Percentiles rank a stretch among this genome's conserved stretches.
These are phyloP conservation scores for Fusarium hainanense DNA, from an alignment of 2,329 filamentous ascomycete genomes.

Conservation along the genomic window DNA sequence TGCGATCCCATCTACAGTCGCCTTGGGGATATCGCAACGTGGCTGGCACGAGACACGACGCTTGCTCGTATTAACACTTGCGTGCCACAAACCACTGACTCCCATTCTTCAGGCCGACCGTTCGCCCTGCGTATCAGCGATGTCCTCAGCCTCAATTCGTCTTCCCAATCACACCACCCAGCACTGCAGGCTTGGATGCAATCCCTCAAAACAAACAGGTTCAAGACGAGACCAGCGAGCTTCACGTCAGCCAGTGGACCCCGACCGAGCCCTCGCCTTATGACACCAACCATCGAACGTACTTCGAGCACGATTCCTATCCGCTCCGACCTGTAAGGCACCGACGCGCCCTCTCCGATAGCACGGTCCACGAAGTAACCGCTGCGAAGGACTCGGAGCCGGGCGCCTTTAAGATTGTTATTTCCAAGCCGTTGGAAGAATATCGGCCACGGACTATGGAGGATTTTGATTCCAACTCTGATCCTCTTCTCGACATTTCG, in stretches of 20 bases:
- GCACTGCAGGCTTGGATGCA: conserved; percentile 66
- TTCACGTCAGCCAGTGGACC: conserved; percentile 56
- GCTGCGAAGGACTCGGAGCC: conserved; percentile 65
- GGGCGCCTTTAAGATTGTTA: conserved; percentile 82
- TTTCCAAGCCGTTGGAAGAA: conserved; percentile 75
- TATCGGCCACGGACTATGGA: conserved; percentile 71
- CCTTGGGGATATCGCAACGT: conserved; percentile 24
- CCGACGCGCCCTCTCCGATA: conserved; percentile 79
- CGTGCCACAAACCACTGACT: conserved; percentile 37
- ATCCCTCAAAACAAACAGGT: conserved; percentile 48
- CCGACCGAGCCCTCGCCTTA: conserved; percentile 55
- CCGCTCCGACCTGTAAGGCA: conserved; percentile 52
- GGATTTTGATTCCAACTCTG: conserved; percentile 57
- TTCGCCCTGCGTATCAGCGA: conserved; percentile 70
- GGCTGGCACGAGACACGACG: conserved; percentile 24
- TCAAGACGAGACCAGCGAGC: conserved; percentile 44
- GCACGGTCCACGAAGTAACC: conserved; percentile 75
- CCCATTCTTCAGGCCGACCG: conserved; percentile 62
- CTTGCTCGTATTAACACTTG: conserved; percentile 26
- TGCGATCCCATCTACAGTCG: conserved; percentile 24
- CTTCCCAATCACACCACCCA: conserved; percentile 70
- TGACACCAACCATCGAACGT: conserved; percentile 48
- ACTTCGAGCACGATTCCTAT: conserved; percentile 44
- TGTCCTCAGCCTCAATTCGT: conserved; percentile 70
- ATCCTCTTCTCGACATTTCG: conserved; percentile 74